These are phyloP conservation scores for Oryza glaberrima DNA, from an alignment of 176 grass and related monocot species.

Conservation along the genomic window DNA sequence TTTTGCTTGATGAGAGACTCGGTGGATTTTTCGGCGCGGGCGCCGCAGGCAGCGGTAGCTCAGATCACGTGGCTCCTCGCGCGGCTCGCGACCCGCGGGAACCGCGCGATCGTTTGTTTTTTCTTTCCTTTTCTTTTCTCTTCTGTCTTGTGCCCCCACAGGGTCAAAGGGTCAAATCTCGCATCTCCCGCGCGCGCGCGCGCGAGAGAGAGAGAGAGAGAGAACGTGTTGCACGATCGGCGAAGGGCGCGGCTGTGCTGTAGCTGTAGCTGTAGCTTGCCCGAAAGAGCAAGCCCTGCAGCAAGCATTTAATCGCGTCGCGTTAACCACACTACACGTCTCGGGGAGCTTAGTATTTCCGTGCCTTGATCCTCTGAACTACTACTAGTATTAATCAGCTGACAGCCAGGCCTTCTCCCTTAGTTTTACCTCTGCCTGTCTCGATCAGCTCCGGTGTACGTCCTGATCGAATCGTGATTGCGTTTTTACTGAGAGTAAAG, in stretches of 20 bases:
- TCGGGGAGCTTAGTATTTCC: background rate
- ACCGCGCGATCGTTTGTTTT: background rate
- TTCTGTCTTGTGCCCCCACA: background rate
- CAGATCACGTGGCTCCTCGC: conserved; percentile 31
- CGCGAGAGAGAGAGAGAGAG: no score
- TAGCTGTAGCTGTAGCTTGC: conserved; percentile 1
- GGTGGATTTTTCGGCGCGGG: background rate
- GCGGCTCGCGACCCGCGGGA: conserved; percentile 19
- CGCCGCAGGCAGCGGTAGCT: conserved; percentile 7
- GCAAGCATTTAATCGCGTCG: background rate
- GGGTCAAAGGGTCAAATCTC: conserved; percentile 34
- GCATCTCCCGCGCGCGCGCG: background rate
- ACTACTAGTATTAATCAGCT: no score
- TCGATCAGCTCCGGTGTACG: no score
- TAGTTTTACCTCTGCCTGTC: no score
- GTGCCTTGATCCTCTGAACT: background rate
- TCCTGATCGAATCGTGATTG: background rate
- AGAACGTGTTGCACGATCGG: conserved; percentile 19
- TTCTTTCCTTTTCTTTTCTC: background rate
- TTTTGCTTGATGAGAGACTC: background rate
- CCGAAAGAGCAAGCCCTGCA: background rate
- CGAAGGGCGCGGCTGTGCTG: background rate
- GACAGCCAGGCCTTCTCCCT: no score
- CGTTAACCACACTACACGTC: background rate
- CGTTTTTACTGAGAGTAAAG: background rate